Evolutionary conservation across 305 asterid genomes (phyloP), one percentile per base, ranked within the genome.

Genomic region (Nicotiana rustica): DNA sequence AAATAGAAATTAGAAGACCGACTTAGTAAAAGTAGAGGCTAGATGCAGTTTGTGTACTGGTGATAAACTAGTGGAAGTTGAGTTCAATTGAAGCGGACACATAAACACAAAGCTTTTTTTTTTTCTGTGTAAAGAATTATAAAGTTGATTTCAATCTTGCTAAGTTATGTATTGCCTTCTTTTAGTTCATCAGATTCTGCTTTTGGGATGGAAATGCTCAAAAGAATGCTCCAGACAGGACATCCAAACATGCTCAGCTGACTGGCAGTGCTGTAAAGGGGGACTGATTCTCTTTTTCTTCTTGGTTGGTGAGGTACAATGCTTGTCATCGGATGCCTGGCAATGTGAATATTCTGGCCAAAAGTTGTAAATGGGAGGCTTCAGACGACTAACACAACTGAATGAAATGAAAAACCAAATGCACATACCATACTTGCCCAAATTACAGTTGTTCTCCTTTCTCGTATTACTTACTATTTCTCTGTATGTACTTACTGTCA

Each of bases 151-250:
- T 61, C 83, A 81, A 86, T 85, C 88, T 87, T 86, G 90, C 88
- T 92, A 90, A 91, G 89, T 85, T 88, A 85, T 87, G 88, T 87
- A 75, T 88, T 92, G 87, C 90, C 89, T 92, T 89, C 83, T 90
- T 89, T 86, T 83, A 94, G 99, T 89, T 93, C 98, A 83, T 93
- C 99, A 82, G 97, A 96, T 86, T 93, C 99, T 79, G 97, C 98
- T 9, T 96, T 96, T 78, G 99, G 99, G 83, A 96, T 94, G 91
- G 98, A 93, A 83, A 88, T 96, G 95, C 89, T 96, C 82, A 96
- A 94, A 92, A 89, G 97, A 91, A 96, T 96, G 95, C 98, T 96
- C 85, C 98, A 93, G 86, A 92, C 97, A 25, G 97, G 99, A 81
- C 97, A 92, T 84, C 97, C 97, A 8, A 86, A 94, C n/a, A 92